Percentiles rank a stretch among this genome's conserved stretches.
Evolutionary conservation across 2,329 filamentous ascomycete genomes (phyloP).

Genomic region (Ophiostoma quercus): DNA sequence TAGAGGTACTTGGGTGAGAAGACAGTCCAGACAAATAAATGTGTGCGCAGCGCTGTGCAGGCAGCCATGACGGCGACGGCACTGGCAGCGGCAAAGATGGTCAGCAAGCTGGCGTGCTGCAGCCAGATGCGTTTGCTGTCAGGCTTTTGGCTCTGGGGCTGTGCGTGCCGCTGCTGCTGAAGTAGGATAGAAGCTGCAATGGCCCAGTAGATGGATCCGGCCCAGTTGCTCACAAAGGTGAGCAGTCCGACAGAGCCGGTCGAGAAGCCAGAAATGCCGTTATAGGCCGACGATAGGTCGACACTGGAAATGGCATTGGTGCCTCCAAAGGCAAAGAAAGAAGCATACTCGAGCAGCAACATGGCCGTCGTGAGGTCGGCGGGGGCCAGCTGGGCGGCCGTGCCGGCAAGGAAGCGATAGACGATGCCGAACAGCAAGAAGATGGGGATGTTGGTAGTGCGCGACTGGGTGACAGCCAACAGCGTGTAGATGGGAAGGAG

Average conservation of each 20-base stretch:
- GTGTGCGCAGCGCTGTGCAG: constrained; percentile 75
- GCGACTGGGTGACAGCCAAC: constrained; percentile 80
- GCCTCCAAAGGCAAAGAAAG: constrained; percentile 87
- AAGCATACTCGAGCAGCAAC: constrained; percentile 71
- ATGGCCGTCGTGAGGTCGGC: constrained; percentile 62
- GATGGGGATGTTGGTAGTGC: constrained; percentile 77
- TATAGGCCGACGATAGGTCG: constrained; percentile 91
- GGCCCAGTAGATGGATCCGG: constrained; percentile 82
- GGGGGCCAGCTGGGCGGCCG: constrained; percentile 39
- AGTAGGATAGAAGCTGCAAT: constrained; percentile 59
- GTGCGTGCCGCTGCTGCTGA: not conserved
- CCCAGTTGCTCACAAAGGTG: constrained; percentile 88
- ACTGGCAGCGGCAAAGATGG: constrained; percentile 62
- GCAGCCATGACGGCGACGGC: constrained; percentile 77
- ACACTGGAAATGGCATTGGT: constrained; percentile 95
- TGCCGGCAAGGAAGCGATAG: constrained; percentile 43
- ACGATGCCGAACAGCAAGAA: constrained; percentile 68
- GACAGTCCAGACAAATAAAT: constrained; percentile 97
- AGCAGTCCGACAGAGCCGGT: constrained; percentile 73
- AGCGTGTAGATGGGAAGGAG: constrained; percentile 69
- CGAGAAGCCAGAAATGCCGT: constrained; percentile 79
- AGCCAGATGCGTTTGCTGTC: constrained; percentile 23
- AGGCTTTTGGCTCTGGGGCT: not conserved
- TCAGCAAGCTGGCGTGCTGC: constrained; percentile 59
- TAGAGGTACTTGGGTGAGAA: constrained; percentile 97